Conservation (phyloP, 495 filamentous ascomycete species). For the Xylaria intraflava region DNA sequence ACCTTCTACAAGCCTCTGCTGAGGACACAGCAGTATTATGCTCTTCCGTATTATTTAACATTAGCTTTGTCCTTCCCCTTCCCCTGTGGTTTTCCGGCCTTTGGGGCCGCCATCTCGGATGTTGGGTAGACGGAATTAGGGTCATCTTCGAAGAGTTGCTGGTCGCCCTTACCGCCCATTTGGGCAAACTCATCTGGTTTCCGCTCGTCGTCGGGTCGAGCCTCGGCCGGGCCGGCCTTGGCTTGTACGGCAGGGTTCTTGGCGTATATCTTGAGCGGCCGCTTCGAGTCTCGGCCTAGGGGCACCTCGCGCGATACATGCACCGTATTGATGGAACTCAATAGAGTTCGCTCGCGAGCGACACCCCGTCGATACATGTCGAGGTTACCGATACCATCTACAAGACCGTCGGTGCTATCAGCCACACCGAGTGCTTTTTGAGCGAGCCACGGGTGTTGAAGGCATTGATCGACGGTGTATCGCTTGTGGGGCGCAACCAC, state of each 20-base stretch:
- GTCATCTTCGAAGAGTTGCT: conserved; percentile 63
- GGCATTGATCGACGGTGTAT: conserved; percentile 81
- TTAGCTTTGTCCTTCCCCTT: conserved; percentile 17
- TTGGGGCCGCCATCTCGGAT: conserved; percentile 27
- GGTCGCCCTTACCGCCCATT: conserved; percentile 77
- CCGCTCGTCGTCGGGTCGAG: conserved; percentile 55
- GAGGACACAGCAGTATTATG: neutral
- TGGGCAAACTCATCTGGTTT: conserved; percentile 69
- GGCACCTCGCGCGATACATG: conserved; percentile 57
- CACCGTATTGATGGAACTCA: conserved; percentile 76
- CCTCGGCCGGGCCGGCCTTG: conserved; percentile 40
- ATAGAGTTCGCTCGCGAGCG: conserved; percentile 73
- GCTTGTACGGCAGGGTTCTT: conserved; percentile 54
- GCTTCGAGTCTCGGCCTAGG: conserved; percentile 39
- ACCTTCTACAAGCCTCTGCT: neutral
- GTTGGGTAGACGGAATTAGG: conserved; percentile 41
- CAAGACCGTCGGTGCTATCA: conserved; percentile 91
- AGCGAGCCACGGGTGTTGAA: conserved; percentile 87
- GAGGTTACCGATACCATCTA: conserved; percentile 69
- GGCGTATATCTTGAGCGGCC: conserved; percentile 67
- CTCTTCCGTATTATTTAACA: neutral
- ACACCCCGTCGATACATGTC: conserved; percentile 80
- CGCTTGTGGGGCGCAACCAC: conserved; percentile 76
- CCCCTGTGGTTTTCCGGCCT: conserved; percentile 23
- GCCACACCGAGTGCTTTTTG: conserved; percentile 45